These are phyloP conservation scores for Fagus crenata DNA, from an alignment of 306 rosid genomes.

Conservation along the genomic window DNA sequence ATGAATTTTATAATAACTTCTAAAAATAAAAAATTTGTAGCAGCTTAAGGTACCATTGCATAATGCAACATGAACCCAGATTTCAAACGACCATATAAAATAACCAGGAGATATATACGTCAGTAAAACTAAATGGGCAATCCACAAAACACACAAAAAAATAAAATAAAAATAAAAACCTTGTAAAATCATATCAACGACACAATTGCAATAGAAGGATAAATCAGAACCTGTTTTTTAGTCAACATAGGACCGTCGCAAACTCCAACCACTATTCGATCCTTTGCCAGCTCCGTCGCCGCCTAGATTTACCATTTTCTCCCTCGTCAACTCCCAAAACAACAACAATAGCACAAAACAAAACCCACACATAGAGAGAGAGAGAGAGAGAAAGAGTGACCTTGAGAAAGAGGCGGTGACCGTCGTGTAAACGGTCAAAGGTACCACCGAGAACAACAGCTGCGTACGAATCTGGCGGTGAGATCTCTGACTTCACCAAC, in stretches of 20 bases:
- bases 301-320: slow-evolving; percentile 44
- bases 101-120: not conserved
- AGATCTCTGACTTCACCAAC: slow-evolving; percentile 41
- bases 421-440: slow-evolving; percentile 86
- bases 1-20: not conserved
- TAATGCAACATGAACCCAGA: not conserved
- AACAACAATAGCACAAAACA: not conserved
- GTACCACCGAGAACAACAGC: slow-evolving; percentile 93
- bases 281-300: slow-evolving; percentile 63
- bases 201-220: not conserved
- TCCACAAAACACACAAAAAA: not conserved
- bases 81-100: not conserved
- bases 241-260: slow-evolving; percentile 88
- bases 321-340: not conserved
- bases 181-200: not conserved
- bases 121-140: not conserved
- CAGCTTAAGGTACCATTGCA: not conserved
- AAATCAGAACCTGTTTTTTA: slow-evolving; percentile 56
- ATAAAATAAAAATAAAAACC: not conserved
- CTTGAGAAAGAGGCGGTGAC: slow-evolving; percentile 90
- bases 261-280: slow-evolving; percentile 71
- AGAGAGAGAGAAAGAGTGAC: slow-evolving; percentile 34
- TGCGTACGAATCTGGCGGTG: slow-evolving; percentile 71
- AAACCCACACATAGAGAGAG: not conserved
- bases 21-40: not conserved